Evolutionary conservation across 2,329 filamentous ascomycete genomes (phyloP).

Genomic region (Aspergillus sp.): DNA sequence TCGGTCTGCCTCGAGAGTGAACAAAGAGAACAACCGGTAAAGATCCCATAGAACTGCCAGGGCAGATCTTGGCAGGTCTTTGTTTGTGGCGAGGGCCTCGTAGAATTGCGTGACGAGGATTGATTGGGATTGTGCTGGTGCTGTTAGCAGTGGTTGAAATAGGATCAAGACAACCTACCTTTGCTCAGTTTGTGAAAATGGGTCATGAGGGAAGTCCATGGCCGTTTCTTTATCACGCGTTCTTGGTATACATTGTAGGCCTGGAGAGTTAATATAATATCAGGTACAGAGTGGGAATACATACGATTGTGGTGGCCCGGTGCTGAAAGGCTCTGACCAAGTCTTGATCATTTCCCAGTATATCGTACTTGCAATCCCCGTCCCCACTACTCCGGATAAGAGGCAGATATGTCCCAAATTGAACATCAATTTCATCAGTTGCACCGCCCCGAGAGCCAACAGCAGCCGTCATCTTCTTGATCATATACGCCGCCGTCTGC

Average conservation of each 20-base stretch:
- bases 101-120: constrained; percentile 51
- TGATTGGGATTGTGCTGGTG: constrained; percentile 48
- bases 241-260: constrained; percentile 42
- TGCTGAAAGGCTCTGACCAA: constrained; percentile 2
- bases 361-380: background rate
- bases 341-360: background rate
- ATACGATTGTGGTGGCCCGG: constrained; percentile 1
- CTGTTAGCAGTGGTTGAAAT: background rate
- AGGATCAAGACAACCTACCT: too few relatives aligned
- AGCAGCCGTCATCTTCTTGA: constrained; percentile 48
- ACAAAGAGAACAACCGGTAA: constrained; percentile 51
- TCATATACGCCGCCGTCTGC: constrained; percentile 47
- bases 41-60: constrained; percentile 39
- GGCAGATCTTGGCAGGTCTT: constrained; percentile 28
- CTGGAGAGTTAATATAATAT: constrained; percentile 15
- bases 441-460: background rate
- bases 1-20: constrained; percentile 47
- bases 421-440: background rate
- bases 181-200: constrained; percentile 32
- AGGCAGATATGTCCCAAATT: background rate
- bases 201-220: constrained; percentile 48
- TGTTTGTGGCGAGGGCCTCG: constrained; percentile 33
- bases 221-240: constrained; percentile 46
- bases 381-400: background rate
- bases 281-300: background rate